Base-by-base conservation (phyloP, 2,329 filamentous ascomycete species). In the Microsporum audouinii region DNA sequence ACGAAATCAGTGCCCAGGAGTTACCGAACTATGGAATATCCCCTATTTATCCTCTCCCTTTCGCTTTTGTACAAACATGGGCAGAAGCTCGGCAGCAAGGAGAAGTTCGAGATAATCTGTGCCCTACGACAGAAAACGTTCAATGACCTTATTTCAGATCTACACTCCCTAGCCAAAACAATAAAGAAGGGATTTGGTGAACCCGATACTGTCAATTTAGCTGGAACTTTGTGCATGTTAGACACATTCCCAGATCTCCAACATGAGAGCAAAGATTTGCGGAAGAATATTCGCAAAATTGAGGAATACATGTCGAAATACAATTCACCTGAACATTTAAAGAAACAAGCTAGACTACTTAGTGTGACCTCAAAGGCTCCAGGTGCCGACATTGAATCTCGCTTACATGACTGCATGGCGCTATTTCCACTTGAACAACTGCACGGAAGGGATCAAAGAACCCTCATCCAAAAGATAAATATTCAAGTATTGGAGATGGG, bases 161-260 rank as follows among this genome's bases (percentile, higher is more conserved):
- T 77, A 59, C 71, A 73, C 51, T 67, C 69, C 2, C 68, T 73
- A 51, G 72, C 71, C 60, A 68, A 71, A 45, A 68, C 68, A 45
- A 71, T 71, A 63, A 71, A 70, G 61, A 73, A 73, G 63, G n/a
- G 39, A 8, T 34, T 56, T 5, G 67, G 73, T 27, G 66, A 70
- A 39, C 45, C 72, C 36, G 67, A 71, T 59, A 67, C 71, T 31
- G 71, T 36, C 7, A 57, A 10, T 1, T 51, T 76, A 14, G 71
- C 71, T 33, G 73, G 73, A 58, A 70, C 69, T 8, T 67, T 76
- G 29, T 72, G 73, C 67, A 69, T 71, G 10, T 63, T 75, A 45
- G 74, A 75, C 60, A 70, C 74, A 41, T 74, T 76, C 61, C 72
- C 73, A 62, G 73, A 75, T 58, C 63, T 76, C 17, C 67, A 69